A percentile compares a stretch with the other conserved stretches of the same genome.
These are phyloP conservation scores for Fusarium cicatricum DNA, from an alignment of 2,329 filamentous ascomycete species.

Conservation along the genomic window DNA sequence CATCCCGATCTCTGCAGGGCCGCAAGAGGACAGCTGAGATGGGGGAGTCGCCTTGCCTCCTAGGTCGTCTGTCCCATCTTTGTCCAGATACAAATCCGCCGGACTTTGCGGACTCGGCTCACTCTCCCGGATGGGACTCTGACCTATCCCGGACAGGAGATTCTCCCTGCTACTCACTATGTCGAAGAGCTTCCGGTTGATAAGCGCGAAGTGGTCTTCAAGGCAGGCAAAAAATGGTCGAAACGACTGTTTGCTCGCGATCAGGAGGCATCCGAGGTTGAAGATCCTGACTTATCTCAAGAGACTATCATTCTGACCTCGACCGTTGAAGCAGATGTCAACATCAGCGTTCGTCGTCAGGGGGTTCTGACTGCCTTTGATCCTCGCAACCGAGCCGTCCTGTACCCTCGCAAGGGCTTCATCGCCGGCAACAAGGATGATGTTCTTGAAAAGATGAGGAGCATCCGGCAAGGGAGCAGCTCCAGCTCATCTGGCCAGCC, in stretches of 20 bases:
- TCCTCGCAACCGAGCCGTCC: background rate
- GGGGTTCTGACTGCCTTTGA: background rate
- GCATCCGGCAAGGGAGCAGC: no score
- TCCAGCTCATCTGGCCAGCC: no score
- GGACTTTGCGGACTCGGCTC: background rate
- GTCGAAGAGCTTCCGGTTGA: conserved; percentile 1
- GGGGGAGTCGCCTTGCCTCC: background rate
- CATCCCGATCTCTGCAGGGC: background rate
- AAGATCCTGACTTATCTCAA: no score
- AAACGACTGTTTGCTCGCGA: no score
- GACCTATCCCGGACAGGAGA: background rate
- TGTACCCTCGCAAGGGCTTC: background rate
- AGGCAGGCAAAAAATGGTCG: no score
- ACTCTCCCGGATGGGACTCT: background rate
- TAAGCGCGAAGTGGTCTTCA: no score
- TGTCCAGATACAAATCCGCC: background rate
- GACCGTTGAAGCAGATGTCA: no score
- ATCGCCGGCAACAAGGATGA: background rate
- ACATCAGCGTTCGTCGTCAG: background rate
- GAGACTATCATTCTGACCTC: no score
- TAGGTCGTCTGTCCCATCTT: background rate
- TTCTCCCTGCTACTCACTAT: background rate
- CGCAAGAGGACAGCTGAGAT: background rate
- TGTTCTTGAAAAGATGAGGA: no score
- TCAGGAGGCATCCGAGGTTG: no score